Evolutionary conservation across 1,284 basidiomycete species (phyloP).

Genomic region (Irpex lacteus): DNA sequence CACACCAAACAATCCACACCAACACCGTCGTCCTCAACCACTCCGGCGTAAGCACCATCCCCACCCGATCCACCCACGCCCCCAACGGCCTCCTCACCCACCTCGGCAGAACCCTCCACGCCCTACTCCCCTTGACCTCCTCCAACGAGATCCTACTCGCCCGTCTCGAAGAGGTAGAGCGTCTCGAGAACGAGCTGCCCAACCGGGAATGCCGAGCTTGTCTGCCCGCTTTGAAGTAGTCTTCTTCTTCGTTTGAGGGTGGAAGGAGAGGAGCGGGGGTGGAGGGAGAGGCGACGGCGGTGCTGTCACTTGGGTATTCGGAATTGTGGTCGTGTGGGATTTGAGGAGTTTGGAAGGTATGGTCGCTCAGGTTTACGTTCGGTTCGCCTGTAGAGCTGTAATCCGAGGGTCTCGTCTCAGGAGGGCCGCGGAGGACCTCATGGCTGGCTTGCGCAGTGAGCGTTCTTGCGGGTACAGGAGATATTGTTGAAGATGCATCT

Average conservation of each 20-base stretch:
- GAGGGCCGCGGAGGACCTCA: conserved; percentile 15
- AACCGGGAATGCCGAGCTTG: neutral
- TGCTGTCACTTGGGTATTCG: neutral
- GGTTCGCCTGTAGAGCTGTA: conserved; percentile 42
- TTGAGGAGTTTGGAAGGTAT: conserved; percentile 32
- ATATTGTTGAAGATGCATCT: neutral
- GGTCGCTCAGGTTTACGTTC: conserved; percentile 35
- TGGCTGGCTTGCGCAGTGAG: conserved; percentile 17
- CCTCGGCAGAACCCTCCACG: conserved; percentile 40
- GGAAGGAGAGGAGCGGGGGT: neutral
- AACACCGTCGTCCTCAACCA: conserved; percentile 84
- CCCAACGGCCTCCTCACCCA: conserved; percentile 48
- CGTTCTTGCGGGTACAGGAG: neutral
- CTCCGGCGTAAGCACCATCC: conserved; percentile 75
- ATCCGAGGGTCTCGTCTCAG: conserved; percentile 27
- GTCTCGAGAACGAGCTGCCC: neutral
- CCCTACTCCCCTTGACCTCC: conserved; percentile 35
- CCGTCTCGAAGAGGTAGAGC: neutral
- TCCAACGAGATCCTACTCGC: conserved; percentile 34
- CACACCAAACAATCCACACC: conserved; percentile 83
- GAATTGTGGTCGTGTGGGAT: neutral
- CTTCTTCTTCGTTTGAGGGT: neutral
- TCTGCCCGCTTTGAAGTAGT: conserved; percentile 2
- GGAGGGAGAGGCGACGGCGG: neutral
- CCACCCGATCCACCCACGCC: conserved; percentile 72